phyloP scores from a whole-genome alignment of 352 stramenopile genomes.

The Phytophthora quininea region DNA sequence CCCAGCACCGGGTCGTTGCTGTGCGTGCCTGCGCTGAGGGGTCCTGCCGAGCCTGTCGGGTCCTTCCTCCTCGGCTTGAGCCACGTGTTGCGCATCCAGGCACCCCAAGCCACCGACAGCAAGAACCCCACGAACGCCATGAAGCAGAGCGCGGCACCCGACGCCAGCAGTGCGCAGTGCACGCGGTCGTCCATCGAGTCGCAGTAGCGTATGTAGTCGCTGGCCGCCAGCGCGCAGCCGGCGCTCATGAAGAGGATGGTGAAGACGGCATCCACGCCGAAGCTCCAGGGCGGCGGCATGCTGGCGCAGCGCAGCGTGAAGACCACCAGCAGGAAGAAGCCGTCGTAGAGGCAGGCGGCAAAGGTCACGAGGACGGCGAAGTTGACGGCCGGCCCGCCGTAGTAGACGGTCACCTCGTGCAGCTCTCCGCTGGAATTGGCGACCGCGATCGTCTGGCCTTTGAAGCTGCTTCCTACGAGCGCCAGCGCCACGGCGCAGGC shows the following conservation, averaged over 20 bases:
- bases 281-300: conserved; percentile 50
- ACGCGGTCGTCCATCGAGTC: conserved; percentile 43
- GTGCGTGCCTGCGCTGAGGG: neutral
- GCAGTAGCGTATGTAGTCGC: conserved; percentile 77
- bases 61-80: conserved; percentile 29
- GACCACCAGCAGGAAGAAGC: conserved; percentile 57
- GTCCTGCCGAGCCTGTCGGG: conserved; percentile 4
- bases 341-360: conserved; percentile 53
- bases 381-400: conserved; percentile 60
- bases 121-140: conserved; percentile 68
- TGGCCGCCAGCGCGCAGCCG: conserved; percentile 60
- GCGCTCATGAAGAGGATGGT: conserved; percentile 75
- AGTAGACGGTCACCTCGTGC: conserved; percentile 56
- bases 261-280: conserved; percentile 64
- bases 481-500: conserved; percentile 52
- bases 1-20: conserved; percentile 17
- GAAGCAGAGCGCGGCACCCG: conserved; percentile 58
- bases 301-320: conserved; percentile 33
- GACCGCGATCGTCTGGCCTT: conserved; percentile 35
- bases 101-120: conserved; percentile 60
- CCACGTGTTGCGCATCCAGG: conserved; percentile 52
- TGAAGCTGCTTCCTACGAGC: conserved; percentile 58
- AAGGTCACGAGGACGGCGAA: conserved; percentile 73
- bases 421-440: conserved; percentile 6
- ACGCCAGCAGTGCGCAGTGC: conserved; percentile 54